Base-by-base conservation (phyloP, 2,329 filamentous ascomycete genomes). In the Fusarium luffae region DNA sequence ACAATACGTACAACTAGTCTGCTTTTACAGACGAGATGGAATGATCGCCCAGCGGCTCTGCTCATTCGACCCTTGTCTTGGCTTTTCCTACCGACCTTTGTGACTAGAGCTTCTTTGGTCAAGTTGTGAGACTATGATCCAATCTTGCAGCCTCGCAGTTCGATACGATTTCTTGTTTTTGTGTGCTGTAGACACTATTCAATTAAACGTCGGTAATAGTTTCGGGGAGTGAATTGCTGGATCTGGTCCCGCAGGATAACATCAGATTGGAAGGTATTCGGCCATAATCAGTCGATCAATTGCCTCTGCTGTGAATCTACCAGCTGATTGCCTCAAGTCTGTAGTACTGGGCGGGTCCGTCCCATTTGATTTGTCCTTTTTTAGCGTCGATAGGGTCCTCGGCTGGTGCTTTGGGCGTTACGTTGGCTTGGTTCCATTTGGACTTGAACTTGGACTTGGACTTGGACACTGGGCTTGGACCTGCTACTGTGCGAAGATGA, bases 241-340 rank as follows among this genome's bases (percentile, higher is more conserved):
- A 21, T 23, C 18, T 51, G 48, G 37, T 28, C 54, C 49, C 57
- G 63, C 70, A 62, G 64, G 64, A 67, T 64, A 71, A 56, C 58
- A 71, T 71, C 72, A 68, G 57, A 59, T 71, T 72, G 61, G 30
- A 58, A 50, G 59, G 23, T 50, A 59, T 70, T 64, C 67, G 61
- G 58, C 58, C 52, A 61, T 61, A 70, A 74, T 74, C 70, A 74
- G 72, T 74, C 72, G 68, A 74, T 74, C 72, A 74, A 70, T 67
- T 66, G 63, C 63, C 67, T 68, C 43, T 58, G 60, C 62, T 55
- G 28, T 65, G 46, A 61, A 62, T 43, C 46, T 52, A 58, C 37
- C 65, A 61, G 67, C 61, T 72, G 72, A 71, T 73, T 74, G 72
- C 69, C 62, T 54, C 23, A 59, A 65, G 41, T 57, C 41, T 37